Evolutionary conservation across 202 grass and related monocot species (phyloP).

Genomic region (Setaria viridis): DNA sequence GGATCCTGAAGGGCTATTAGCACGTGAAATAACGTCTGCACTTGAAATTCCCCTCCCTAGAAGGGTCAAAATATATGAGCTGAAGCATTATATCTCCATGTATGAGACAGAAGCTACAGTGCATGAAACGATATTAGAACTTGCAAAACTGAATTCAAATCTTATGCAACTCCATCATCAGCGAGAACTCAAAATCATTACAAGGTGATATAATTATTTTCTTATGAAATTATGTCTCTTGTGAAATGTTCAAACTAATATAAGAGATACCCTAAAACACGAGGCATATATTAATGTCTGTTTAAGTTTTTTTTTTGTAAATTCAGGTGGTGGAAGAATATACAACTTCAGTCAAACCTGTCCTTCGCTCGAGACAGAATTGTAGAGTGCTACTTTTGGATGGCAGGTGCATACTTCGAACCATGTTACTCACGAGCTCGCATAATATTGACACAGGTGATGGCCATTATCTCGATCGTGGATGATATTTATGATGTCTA

Average conservation of each 20-base stretch:
- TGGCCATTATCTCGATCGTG: background rate
- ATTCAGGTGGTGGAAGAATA: slow-evolving; percentile 49
- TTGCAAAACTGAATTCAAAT: slow-evolving; percentile 1
- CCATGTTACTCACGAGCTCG: slow-evolving; percentile 23
- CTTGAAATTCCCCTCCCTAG: background rate
- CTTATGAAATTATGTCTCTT: no score
- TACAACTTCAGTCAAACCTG: slow-evolving; percentile 7
- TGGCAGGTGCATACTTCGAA: slow-evolving; percentile 35
- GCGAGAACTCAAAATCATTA: slow-evolving; percentile 9
- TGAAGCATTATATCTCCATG: slow-evolving; percentile 8
- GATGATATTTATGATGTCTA: slow-evolving; percentile 4
- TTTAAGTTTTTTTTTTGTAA: no score
- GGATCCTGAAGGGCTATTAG: background rate
- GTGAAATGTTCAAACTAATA: background rate
- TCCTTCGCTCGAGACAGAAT: slow-evolving; percentile 37
- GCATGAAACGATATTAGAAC: background rate
- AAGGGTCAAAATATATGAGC: background rate
- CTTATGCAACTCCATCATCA: slow-evolving; percentile 19
- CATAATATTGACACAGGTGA: slow-evolving; percentile 15
- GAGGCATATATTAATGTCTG: no score
- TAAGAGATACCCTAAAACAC: background rate
- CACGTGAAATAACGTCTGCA: slow-evolving; percentile 8
- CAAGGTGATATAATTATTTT: background rate
- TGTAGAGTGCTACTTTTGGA: slow-evolving; percentile 55
- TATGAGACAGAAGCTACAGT: slow-evolving; percentile 2